Evolutionary conservation across 306 rosid species (phyloP).

Genomic region (Hippophae tibetana): DNA sequence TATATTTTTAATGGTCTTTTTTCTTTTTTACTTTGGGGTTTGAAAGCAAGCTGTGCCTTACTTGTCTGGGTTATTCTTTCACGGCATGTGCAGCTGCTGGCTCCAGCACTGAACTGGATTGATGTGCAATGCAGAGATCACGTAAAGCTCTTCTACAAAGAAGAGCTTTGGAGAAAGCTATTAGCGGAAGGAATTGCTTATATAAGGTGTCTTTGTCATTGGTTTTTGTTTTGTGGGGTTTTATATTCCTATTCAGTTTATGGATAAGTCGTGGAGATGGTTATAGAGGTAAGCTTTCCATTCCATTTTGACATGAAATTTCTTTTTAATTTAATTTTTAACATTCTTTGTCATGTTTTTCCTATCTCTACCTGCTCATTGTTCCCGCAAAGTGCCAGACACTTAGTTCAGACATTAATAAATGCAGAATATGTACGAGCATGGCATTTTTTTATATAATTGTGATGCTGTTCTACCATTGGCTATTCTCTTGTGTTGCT

Average conservation of each 20-base stretch:
- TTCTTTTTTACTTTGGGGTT: slow-evolving; percentile 1
- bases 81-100: slow-evolving; percentile 7
- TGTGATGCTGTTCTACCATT: too few species aligned
- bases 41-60: slow-evolving; percentile 17
- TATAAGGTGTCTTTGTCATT: slow-evolving; percentile 67
- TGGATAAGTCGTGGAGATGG: slow-evolving; percentile 66
- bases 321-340: not conserved
- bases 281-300: slow-evolving; percentile 39
- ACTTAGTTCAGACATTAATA: too few species aligned
- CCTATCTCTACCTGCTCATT: not conserved
- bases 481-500: too few species aligned
- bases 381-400: too few species aligned
- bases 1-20: not conserved
- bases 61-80: slow-evolving; percentile 18
- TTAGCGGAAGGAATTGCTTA: slow-evolving; percentile 38
- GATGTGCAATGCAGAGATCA: slow-evolving; percentile 78
- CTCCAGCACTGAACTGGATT: slow-evolving; percentile 33
- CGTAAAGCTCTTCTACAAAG: slow-evolving; percentile 60
- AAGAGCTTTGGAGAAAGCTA: slow-evolving; percentile 49
- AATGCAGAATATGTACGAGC: too few species aligned
- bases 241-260: slow-evolving; percentile 56
- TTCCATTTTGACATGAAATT: not conserved
- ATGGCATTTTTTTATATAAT: too few species aligned
- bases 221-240: slow-evolving; percentile 61
- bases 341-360: not conserved